These are phyloP conservation scores for Aspergillus quadrilineatus DNA, from an alignment of 2,329 filamentous ascomycete species.

Conservation along the genomic window DNA sequence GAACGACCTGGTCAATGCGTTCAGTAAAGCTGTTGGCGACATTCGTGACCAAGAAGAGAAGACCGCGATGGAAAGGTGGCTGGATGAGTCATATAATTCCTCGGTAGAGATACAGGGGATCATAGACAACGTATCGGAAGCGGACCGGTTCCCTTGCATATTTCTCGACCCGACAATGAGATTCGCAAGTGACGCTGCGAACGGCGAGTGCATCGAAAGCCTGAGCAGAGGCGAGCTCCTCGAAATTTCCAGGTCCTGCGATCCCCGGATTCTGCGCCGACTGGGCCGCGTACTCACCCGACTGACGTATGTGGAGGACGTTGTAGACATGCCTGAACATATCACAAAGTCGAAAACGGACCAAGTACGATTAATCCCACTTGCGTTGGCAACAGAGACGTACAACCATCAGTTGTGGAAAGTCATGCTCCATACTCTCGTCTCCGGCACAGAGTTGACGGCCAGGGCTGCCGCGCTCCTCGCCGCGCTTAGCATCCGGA, in stretches of 20 bases:
- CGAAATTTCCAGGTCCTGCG: conserved; percentile 54
- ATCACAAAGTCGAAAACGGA: conserved; percentile 30
- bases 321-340: conserved; percentile 46
- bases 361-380: conserved; percentile 46
- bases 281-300: conserved; percentile 50
- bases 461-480: conserved; percentile 48
- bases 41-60: conserved; percentile 37
- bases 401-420: conserved; percentile 49
- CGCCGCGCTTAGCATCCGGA: conserved; percentile 50
- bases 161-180: conserved; percentile 51
- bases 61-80: conserved; percentile 47
- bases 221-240: conserved; percentile 43
- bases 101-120: conserved; percentile 44
- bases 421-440: conserved; percentile 49
- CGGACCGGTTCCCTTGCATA: conserved; percentile 49
- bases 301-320: conserved; percentile 45
- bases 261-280: conserved; percentile 49
- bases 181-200: conserved; percentile 28
- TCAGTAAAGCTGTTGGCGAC: conserved; percentile 42
- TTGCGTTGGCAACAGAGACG: conserved; percentile 40
- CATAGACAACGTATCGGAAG: conserved; percentile 40
- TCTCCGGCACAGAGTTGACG: conserved; percentile 51
- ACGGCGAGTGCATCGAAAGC: conserved; percentile 11
- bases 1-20: conserved; percentile 44
- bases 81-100: conserved; percentile 54